Evolutionary conservation across 352 stramenopile genomes (phyloP), one percentile per base, ranked within the genome.

Genomic region (Phytophthora foliorum): DNA sequence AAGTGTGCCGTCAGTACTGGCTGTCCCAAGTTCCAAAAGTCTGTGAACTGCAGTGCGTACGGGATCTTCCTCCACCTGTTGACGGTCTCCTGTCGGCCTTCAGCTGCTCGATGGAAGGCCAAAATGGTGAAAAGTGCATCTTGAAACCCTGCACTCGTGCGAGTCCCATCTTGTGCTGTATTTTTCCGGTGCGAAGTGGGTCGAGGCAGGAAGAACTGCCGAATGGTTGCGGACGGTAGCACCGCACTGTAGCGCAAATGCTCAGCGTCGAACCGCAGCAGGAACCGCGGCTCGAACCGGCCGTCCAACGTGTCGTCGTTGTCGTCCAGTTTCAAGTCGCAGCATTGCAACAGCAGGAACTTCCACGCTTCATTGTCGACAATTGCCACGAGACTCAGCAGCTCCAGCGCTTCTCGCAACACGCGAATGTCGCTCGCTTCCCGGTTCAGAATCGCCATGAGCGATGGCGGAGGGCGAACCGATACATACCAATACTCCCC

Each of bases 341-440:
- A 81, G 22, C 63, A 48, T 42, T 78, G 42, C 38, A 76, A 29
- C 9, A 84, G 61, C 36, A 84, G 34, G 29, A 60, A 63, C 44
- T 72, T 80, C 70, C 73, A 80, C 31, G 57, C 63, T n/a, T 63
- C 54, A 52, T 80, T 71, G 63, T 81, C 76, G 10, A 72, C 54
- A 10, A 52, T 38, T 3, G 69, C 69, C 39, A 84, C 66, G 13
- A 84, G 63, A 60, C 58, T 75, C 25, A 84, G 57, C n/a, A 84
- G 57, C 56, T 84, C 69, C 36, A 81, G 60, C 19, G 65, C 76
- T 49, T 84, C 76, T 19, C 73, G 55, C 21, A 76, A 14, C 27
- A 63, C 36, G 51, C 67, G 67, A 54, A 75, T 24, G 14, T 75
- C 55, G 4, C 24, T 42, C 31, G 60, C 60, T 61, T 75, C 53